A percentile compares a stretch with the other conserved stretches of the same genome.
phyloP scores from a whole-genome alignment of 2,329 filamentous ascomycete genomes.

The Xylariaceae sp. region DNA sequence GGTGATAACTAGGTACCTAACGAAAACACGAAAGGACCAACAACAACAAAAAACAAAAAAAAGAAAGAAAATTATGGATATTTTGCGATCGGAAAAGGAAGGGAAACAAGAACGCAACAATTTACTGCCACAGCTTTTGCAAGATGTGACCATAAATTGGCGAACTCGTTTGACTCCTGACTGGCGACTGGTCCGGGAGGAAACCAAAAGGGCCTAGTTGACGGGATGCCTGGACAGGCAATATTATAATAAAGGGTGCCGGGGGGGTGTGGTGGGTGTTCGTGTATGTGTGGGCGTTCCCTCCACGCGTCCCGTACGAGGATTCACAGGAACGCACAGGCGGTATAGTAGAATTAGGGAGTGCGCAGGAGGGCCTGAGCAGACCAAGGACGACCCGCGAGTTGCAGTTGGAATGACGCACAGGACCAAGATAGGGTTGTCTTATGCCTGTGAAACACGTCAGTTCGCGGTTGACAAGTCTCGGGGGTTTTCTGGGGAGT shows the following conservation, averaged over 20 bases:
- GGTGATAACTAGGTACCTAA: background rate
- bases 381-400: background rate
- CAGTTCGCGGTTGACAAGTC: conserved; percentile 7
- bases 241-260: background rate
- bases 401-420: conserved; percentile 6
- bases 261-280: too few relatives aligned
- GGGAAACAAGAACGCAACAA: background rate
- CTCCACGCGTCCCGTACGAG: background rate
- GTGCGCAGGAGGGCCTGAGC: background rate
- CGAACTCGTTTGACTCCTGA: background rate
- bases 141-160: background rate
- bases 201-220: background rate
- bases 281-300: background rate
- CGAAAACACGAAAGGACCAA: background rate
- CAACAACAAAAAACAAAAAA: background rate
- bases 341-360: background rate
- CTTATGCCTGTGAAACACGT: conserved; percentile 10
- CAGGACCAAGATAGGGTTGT: conserved; percentile 11
- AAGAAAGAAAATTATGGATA: background rate
- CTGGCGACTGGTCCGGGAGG: background rate
- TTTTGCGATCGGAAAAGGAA: background rate
- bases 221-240: background rate
- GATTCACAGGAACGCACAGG: background rate
- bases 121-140: background rate
- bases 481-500: background rate